A percentile compares a stretch with the other conserved stretches of the same genome.
Conservation (phyloP, 2,329 filamentous ascomycete species). For the Pseudogymnoascus sp. region DNA sequence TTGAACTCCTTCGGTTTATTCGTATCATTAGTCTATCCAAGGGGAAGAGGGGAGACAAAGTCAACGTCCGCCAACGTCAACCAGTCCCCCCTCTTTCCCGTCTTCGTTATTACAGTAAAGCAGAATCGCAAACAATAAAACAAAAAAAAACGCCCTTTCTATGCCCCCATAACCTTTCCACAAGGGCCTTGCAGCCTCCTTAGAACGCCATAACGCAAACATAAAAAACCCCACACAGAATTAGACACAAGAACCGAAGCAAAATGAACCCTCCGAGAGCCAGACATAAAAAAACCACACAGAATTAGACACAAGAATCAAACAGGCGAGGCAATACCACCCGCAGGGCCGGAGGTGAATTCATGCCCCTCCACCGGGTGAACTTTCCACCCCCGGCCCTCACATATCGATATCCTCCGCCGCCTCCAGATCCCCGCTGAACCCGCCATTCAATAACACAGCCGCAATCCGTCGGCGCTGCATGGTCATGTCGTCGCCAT, state of each 20-base stretch:
- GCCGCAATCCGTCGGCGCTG: slow-evolving; percentile 57
- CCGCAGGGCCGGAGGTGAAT: neutral
- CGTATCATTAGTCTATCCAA: neutral
- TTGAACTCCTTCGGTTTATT: neutral
- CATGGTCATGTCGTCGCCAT: slow-evolving; percentile 44
- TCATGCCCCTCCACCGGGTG: neutral
- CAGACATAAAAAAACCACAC: neutral
- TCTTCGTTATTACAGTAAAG: neutral
- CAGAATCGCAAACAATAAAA: neutral
- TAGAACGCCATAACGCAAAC: neutral
- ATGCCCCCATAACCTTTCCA: neutral
- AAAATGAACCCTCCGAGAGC: neutral
- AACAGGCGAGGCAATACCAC: no score
- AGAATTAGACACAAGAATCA: no score
- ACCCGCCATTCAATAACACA: slow-evolving; percentile 59
- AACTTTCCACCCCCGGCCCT: neutral
- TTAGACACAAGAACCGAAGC: neutral
- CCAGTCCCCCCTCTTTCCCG: neutral
- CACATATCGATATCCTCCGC: slow-evolving; percentile 1
- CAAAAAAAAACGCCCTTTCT: neutral
- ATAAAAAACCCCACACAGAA: neutral
- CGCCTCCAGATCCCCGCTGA: slow-evolving; percentile 33
- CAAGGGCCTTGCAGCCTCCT: neutral
- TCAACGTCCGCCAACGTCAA: neutral
- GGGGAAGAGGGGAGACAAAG: neutral